phyloP scores from a whole-genome alignment of 1,284 basidiomycete genomes.

The Athelia psychrophila region DNA sequence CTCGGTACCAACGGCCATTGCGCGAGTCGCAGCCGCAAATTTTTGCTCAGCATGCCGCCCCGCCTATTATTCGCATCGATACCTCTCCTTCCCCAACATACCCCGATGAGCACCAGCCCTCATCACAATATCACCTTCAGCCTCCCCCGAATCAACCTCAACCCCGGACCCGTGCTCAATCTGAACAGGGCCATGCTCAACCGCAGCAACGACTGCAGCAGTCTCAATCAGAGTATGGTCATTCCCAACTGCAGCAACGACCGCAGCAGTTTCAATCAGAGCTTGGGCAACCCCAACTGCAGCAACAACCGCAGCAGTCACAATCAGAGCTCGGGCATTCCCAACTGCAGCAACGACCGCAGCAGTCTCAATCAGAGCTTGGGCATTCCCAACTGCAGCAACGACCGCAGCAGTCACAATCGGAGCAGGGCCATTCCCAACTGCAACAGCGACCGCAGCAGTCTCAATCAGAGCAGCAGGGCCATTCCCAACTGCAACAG shows the following conservation, averaged over 20 bases:
- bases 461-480: too few relatives aligned
- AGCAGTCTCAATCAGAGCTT: background rate
- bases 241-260: background rate
- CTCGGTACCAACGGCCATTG: background rate
- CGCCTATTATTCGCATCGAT: background rate
- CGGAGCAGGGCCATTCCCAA: too few relatives aligned
- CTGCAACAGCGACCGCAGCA: too few relatives aligned
- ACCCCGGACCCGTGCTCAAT: too few relatives aligned
- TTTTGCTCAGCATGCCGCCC: background rate
- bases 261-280: background rate
- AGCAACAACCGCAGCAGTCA: too few relatives aligned
- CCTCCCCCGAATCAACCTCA: background rate
- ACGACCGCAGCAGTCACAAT: background rate
- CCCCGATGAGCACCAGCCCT: background rate
- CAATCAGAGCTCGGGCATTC: too few relatives aligned
- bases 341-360: too few relatives aligned
- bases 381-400: background rate
- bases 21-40: background rate
- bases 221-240: background rate
- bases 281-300: too few relatives aligned
- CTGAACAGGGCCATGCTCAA: too few relatives aligned
- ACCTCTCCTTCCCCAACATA: background rate
- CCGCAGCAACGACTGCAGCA: too few relatives aligned
- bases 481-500: too few relatives aligned
- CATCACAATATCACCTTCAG: background rate